A percentile compares a stretch with the other conserved stretches of the same genome.
Evolutionary conservation across 2,329 filamentous ascomycete species (phyloP).

Genomic region (Amauroascus verrucosus): DNA sequence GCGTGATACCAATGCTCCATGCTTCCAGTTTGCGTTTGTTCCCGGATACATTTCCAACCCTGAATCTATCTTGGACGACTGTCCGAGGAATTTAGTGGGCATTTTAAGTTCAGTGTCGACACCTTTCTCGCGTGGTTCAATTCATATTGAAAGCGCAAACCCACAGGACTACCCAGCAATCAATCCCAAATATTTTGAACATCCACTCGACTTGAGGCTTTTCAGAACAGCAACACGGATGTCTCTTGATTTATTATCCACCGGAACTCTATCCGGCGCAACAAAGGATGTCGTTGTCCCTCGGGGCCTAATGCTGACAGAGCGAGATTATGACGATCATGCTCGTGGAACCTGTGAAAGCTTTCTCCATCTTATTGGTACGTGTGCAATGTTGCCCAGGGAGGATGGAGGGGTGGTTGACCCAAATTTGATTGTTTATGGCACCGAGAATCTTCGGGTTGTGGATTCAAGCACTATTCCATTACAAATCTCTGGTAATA

Average conservation of each 20-base stretch:
- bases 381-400: constrained; percentile 30
- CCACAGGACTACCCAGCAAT: neutral
- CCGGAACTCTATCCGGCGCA: neutral
- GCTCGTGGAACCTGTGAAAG: neutral
- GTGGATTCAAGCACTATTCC: constrained; percentile 31
- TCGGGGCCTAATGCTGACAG: neutral
- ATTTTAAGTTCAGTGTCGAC: neutral
- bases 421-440: constrained; percentile 18
- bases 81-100: neutral
- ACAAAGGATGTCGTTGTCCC: neutral
- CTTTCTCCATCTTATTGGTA: constrained; percentile 21
- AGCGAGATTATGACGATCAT: constrained; percentile 1
- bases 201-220: constrained; percentile 3
- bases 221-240: constrained; percentile 4
- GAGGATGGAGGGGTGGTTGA: constrained; percentile 26
- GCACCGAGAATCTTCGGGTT: constrained; percentile 21
- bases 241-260: neutral
- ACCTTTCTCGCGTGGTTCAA: constrained; percentile 5
- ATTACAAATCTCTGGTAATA: constrained; percentile 24
- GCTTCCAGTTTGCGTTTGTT: constrained; percentile 1
- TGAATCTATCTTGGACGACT: neutral
- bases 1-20: neutral
- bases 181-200: constrained; percentile 3
- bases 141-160: constrained; percentile 3
- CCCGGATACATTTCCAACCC: neutral